Evolutionary conservation across 2,329 filamentous ascomycete genomes (phyloP).

Genomic region (Fusarium hostae): DNA sequence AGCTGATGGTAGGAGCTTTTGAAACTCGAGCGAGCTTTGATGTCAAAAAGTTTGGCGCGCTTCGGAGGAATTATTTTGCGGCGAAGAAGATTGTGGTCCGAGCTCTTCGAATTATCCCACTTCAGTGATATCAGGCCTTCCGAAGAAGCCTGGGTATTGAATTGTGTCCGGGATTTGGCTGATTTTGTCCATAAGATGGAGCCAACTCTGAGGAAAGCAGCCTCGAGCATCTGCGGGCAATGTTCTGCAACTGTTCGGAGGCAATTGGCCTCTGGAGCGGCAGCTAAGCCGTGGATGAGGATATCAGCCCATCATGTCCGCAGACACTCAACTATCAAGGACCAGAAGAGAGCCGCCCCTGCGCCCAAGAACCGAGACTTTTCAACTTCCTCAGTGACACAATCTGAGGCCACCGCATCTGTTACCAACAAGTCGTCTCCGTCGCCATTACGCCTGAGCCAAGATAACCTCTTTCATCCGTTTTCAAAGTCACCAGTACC

Average conservation of each 20-base stretch:
- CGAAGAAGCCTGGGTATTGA: conserved; percentile 27
- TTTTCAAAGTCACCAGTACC: conserved; percentile 90
- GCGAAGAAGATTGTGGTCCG: conserved; percentile 43
- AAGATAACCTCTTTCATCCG: conserved; percentile 91
- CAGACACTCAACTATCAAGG: conserved; percentile 43
- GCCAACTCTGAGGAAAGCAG: conserved; percentile 53
- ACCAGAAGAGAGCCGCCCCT: conserved; percentile 37
- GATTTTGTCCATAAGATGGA: conserved; percentile 49
- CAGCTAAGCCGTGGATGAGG: conserved; percentile 43
- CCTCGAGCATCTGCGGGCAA: conserved; percentile 54
- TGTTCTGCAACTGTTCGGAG: conserved; percentile 52
- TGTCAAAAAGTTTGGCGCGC: conserved; percentile 46
- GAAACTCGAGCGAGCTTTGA: conserved; percentile 44
- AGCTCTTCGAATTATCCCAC: conserved; percentile 48
- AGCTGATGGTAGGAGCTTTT: conserved; percentile 39
- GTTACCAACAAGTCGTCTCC: conserved; percentile 39
- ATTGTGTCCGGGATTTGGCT: conserved; percentile 11
- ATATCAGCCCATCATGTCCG: conserved; percentile 46
- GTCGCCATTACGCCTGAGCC: conserved; percentile 59
- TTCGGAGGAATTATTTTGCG: conserved; percentile 53
- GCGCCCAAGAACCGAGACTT: conserved; percentile 43
- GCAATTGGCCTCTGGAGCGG: conserved; percentile 42
- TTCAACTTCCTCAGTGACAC: conserved; percentile 43
- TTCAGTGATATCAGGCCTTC: conserved; percentile 33
- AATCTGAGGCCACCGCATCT: conserved; percentile 45